Base-by-base conservation (phyloP, 768 basidiomycete genomes). In the Boletus sp. region DNA sequence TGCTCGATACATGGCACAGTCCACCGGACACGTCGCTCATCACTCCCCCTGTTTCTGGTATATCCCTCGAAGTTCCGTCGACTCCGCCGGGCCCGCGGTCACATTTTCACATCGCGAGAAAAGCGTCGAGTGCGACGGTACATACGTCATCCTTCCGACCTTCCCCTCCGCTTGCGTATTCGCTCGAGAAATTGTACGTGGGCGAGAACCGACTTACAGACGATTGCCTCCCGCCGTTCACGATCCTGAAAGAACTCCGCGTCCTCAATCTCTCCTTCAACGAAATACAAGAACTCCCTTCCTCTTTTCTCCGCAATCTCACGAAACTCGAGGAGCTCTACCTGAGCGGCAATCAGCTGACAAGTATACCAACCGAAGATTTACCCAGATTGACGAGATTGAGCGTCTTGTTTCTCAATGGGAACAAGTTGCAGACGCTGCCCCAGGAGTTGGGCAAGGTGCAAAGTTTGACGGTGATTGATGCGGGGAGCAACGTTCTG, bases 191-290 rank as follows among this genome's bases (percentile, higher is more conserved):
- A 57, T 80, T 98, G 4, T 94, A 88, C 65, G 79, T 98, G 1
- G 93, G 90, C 54, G 94, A 99, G 76, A 99, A 98, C 70, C 78
- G 77, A 30, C 76, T 98, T 19, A 83, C 83, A 10, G 90, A 95
- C 63, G 90, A 95, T 40, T 79, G 81, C 10, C 79, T 97, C 29
- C 83, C 83, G 19, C 81, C 85, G 0, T 72, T 98, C 29, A 87
- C 85, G 63, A 75, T 90, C 38, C 77, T 98, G 62, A 82, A 83
- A 55, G 84, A 89, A 59, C 80, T 99, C 11, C 78, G 76, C 2
- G 84, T 92, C 2, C 81, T 99, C 54, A 98, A 98, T 62, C 76
- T 98, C 19, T 92, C 90, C 27, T 98, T 97, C 76, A 99, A 99
- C 70, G 85, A 93, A 51, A 88, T 99, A 41, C 87, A 88, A 70